Evolutionary conservation across 495 filamentous ascomycete species (phyloP).

Genomic region (Penicillium samsonianum): DNA sequence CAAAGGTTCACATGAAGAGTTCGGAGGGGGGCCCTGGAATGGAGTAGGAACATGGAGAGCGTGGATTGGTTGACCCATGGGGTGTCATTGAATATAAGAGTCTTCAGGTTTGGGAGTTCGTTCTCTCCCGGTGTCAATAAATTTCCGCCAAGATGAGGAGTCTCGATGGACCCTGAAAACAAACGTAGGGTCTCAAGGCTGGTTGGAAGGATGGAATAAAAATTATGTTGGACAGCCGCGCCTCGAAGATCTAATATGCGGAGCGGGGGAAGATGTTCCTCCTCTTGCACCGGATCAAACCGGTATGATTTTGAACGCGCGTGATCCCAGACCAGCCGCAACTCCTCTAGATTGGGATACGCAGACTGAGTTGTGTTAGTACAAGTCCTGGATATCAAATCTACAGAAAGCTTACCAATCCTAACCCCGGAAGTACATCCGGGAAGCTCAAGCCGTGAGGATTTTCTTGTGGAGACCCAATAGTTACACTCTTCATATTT

Average conservation of each 20-base stretch:
- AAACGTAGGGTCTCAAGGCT: conserved; percentile 38
- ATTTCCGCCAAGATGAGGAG: background rate
- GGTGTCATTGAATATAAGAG: conserved; percentile 34
- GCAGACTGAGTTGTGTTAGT: conserved; percentile 13
- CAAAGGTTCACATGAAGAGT: conserved; percentile 35
- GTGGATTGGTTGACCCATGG: conserved; percentile 26
- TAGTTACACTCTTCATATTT: conserved; percentile 38
- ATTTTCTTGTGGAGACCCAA: conserved; percentile 23
- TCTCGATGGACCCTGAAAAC: conserved; percentile 26
- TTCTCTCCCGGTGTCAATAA: background rate
- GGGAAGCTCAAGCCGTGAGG: conserved; percentile 5
- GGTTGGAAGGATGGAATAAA: conserved; percentile 27
- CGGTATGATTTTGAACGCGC: conserved; percentile 17
- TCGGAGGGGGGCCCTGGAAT: conserved; percentile 28
- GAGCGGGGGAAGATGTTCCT: conserved; percentile 24
- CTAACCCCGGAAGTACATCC: conserved; percentile 22
- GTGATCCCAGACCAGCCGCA: conserved; percentile 36
- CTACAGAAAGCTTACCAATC: conserved; percentile 1
- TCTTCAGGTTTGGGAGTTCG: conserved; percentile 33
- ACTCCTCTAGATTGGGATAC: conserved; percentile 42
- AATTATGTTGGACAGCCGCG: conserved; percentile 19
- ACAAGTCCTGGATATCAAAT: background rate
- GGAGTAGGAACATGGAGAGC: conserved; percentile 21
- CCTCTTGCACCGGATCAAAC: conserved; percentile 9
- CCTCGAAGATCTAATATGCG: conserved; percentile 37